phyloP scores from a whole-genome alignment of 352 stramenopile species.

The Phytophthora agathidicida region DNA sequence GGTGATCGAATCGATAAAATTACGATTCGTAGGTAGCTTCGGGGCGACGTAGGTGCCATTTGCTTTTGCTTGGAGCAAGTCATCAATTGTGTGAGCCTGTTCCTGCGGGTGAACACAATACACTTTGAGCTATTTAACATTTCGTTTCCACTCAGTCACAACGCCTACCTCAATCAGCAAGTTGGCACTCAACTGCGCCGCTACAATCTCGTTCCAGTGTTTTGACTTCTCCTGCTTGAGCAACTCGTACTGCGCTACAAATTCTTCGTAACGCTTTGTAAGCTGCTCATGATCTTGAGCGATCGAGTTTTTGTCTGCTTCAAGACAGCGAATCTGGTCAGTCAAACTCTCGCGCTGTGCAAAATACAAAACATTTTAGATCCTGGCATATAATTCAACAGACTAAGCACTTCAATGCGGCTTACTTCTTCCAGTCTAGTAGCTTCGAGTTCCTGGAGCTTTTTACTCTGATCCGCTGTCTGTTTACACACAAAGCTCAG shows the following conservation, averaged over 20 bases:
- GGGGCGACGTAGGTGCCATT: conserved; percentile 43
- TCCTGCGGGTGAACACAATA: conserved; percentile 39
- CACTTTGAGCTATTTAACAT: background rate
- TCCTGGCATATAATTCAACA: background rate
- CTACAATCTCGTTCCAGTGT: conserved; percentile 76
- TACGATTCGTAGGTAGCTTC: conserved; percentile 7
- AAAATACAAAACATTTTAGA: conserved; percentile 6
- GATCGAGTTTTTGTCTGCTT: conserved; percentile 46
- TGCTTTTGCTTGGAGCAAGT: conserved; percentile 60
- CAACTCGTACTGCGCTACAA: conserved; percentile 54
- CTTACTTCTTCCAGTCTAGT: conserved; percentile 49
- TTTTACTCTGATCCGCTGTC: conserved; percentile 69
- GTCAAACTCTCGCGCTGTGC: conserved; percentile 40
- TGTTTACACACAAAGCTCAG: conserved; percentile 15
- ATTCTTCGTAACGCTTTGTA: conserved; percentile 46
- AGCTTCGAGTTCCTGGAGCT: conserved; percentile 64
- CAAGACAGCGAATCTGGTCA: conserved; percentile 38
- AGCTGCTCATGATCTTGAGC: conserved; percentile 48
- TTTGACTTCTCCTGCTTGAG: conserved; percentile 68
- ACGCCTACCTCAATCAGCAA: conserved; percentile 69
- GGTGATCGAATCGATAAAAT: conserved; percentile 4
- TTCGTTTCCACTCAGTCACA: background rate
- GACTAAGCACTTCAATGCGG: background rate
- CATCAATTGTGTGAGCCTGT: conserved; percentile 79
- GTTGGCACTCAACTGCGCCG: conserved; percentile 74